Evolutionary conservation across 2,329 filamentous ascomycete genomes (phyloP), one percentile per base, ranked within the genome.

Genomic region (Xylariomycetidae sp.): DNA sequence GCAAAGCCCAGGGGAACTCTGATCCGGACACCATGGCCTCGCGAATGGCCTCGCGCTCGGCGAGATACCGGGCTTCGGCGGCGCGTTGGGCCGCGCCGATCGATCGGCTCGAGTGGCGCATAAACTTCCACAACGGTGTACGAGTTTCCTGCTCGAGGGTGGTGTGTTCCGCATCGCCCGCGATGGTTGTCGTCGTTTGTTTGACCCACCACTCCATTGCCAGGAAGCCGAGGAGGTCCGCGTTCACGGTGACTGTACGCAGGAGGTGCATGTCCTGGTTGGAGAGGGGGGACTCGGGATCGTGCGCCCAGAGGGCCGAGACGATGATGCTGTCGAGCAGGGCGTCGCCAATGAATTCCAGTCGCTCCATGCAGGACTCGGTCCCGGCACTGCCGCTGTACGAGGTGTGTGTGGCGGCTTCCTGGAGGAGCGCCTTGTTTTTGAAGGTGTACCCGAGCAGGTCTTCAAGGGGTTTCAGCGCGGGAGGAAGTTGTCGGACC

Each of bases 311-410:
- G 5, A 90, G 60, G n/a, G 61, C 67, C 0, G 62, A 65, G 6
- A 85, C 77, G 30, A 95, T 65, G 35, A 95, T 65, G 46, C 79
- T 73, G 57, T 96, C 90, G 0, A 96, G 74, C 3, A 95, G 67
- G 0, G 87, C 76, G 47, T 96, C 90, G 1, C 90, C 90, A 0
- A 95, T 64, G 49, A 92, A 95, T 52, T 95, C 90, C 1, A 95
- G 71, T 0, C 88, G 75, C 45, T 95, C 84, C 10, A 77, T 70
- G 15, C 60, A 67, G 3, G 65, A 65, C 8, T 40, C 19, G 6
- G 39, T 49, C 1, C 43, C 39, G 10, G 38, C 65, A 31, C 67
- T 70, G 5, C 55, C 36, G 26, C 53, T 58, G 47, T 54, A 67
- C 0, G 85, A 89, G 0, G 76, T 65, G 51, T 95, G 89, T 0